Base-by-base conservation (phyloP, 768 basidiomycete genomes). In the Kwoniella botswanensis region DNA sequence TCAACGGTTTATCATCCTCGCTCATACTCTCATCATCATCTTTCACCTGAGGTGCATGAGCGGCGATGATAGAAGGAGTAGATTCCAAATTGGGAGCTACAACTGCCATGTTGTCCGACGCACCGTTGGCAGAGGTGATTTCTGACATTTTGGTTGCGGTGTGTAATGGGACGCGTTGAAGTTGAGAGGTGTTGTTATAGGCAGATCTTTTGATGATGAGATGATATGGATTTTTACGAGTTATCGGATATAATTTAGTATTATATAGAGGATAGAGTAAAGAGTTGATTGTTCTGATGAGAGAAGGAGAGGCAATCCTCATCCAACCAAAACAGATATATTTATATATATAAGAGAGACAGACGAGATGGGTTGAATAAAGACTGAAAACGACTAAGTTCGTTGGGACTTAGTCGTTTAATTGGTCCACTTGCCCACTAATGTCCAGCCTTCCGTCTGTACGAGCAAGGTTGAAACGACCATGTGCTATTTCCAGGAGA, bases 1-100 rank as follows among this genome's bases (percentile, higher is more conserved):
- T 52, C 7, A 71, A 29, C 3, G 71, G 72, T 50, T 58, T 63
- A 3, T 74, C 78, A 46, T 79, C 76, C 29, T 76, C 76, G 29
- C 67, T 68, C 44, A 24, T 61, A 29, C 62, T 65, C 42, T 50
- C 53, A 35, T 70, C 52, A 26, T 67, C 64, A 43, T 65, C 71
- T 15, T 75, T 50, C 9, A 76, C 75, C 59, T 76, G 67, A 15
- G 76, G 76, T 44, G 67, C 72, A 65, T 75, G 77, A n/a, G 74
- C 18, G n/a, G 71, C 70, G 54, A 52, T 17, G n/a, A 50, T 63
- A 4, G 64, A 52, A 15, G 70, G 67, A 6, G 26, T 64, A 3
- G 67, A 67, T 46, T 64, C 59, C 15, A 65, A 12, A 42, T 69
- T 75, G 17, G 79, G 79, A 13, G 79, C 79, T 6, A 60, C 66